Percentiles rank a stretch among this genome's conserved stretches.
These are phyloP conservation scores for Hortaea werneckii DNA, from an alignment of 2,329 filamentous ascomycete genomes.

Conservation along the genomic window DNA sequence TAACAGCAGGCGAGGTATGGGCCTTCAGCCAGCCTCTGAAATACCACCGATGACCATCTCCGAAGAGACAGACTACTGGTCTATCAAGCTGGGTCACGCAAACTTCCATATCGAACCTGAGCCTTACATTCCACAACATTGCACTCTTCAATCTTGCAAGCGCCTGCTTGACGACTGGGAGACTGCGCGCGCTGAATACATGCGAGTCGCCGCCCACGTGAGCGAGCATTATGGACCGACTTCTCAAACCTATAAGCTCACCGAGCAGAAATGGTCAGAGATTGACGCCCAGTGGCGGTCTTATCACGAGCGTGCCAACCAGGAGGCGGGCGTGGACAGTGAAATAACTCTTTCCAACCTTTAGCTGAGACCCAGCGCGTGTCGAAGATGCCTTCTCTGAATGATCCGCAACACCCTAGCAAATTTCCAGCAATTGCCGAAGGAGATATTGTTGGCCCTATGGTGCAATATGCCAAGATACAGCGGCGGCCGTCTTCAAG, in stretches of 20 bases:
- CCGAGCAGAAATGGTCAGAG: slow-evolving; percentile 78
- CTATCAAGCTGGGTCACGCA: slow-evolving; percentile 74
- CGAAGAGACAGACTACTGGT: slow-evolving; percentile 54
- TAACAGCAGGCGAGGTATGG: slow-evolving; percentile 36
- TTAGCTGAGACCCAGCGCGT: slow-evolving; percentile 43
- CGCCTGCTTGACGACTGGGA: slow-evolving; percentile 73
- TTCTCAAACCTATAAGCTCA: slow-evolving; percentile 77
- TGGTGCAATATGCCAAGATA: slow-evolving; percentile 47
- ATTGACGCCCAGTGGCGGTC: slow-evolving; percentile 66
- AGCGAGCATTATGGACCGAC: slow-evolving; percentile 85
- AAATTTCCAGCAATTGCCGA: slow-evolving; percentile 86
- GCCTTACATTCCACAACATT: slow-evolving; percentile 60
- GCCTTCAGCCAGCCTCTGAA: slow-evolving; percentile 46
- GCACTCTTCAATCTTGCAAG: slow-evolving; percentile 48
- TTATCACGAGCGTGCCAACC: slow-evolving; percentile 53
- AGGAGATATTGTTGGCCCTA: slow-evolving; percentile 86
- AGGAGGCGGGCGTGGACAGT: slow-evolving; percentile 25
- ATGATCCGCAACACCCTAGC: slow-evolving; percentile 55
- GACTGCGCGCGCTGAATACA: slow-evolving; percentile 71
- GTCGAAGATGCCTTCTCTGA: slow-evolving; percentile 57
- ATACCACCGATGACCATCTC: slow-evolving; percentile 54
- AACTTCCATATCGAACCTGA: slow-evolving; percentile 82
- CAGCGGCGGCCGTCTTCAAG: slow-evolving; percentile 19
- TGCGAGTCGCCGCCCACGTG: slow-evolving; percentile 77
- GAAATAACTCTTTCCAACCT: slow-evolving; percentile 30